Base-by-base conservation (phyloP, 805 yeast genomes). In the Lachancea mirantina region DNA sequence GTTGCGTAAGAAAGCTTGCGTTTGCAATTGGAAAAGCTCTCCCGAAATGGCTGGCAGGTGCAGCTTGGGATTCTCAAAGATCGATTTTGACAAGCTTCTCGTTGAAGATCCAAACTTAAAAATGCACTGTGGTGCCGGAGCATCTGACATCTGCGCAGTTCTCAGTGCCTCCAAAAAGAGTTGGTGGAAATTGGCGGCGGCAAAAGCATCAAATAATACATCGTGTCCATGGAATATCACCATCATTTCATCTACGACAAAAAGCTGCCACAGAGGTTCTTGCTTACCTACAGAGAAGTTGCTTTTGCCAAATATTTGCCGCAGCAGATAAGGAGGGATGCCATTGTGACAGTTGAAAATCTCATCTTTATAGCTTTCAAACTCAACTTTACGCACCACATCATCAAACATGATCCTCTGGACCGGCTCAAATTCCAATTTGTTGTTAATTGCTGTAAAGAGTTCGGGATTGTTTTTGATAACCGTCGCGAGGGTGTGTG, bases 191-290 rank as follows among this genome's bases (percentile, higher is more conserved):
- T 45, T 46, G 14, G 56, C 55, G 11, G 52, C 54, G 2, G 59
- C 47, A 36, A 50, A 55, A 3, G 43, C 38, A 34, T 55, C 60
- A 42, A 55, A 55, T 19, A 55, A 34, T 3, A 41, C 41, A 28
- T 53, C 58, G 28, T 50, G 52, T 3, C 58, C 59, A 41, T 55
- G 57, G 22, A 55, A 53, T 4, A 52, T 36, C 3, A 53, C 30
- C 30, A 48, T 28, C 3, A 48, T 38, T 23, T 49, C 54, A 35
- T 53, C 54, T 6, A 53, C 42, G 1, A 53, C 31, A 32, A 35
- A 50, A 8, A 55, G 20, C 20, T 38, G 37, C 60, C 60, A 55
- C 18, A 55, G 32, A 8, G 56, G 56, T 20, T 35, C 33, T 13
- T 29, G 26, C 8, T 36, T 34, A 9, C 49, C 52, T 2, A 49